phyloP scores from a whole-genome alignment of 1,284 basidiomycete genomes.

The Earliella scabrosa region DNA sequence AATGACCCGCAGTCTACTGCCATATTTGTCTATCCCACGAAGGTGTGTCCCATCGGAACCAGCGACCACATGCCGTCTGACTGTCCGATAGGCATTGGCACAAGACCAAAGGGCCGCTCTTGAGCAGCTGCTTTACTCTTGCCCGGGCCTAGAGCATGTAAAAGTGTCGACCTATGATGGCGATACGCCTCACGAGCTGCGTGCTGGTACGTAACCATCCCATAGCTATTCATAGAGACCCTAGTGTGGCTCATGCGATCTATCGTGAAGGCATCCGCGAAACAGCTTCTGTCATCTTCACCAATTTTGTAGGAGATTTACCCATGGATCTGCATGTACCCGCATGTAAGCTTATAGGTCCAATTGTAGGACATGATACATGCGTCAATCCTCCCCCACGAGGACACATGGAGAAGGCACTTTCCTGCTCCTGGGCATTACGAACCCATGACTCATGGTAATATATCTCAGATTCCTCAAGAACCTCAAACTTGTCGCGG shows the following conservation, averaged over 20 bases:
- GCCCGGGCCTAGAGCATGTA: conserved; percentile 65
- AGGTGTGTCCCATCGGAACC: conserved; percentile 47
- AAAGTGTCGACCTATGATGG: conserved; percentile 87
- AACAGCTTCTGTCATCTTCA: conserved; percentile 72
- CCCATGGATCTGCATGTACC: neutral
- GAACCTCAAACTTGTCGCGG: conserved; percentile 78
- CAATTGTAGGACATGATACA: conserved; percentile 83
- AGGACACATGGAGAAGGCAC: conserved; percentile 83
- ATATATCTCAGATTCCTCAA: conserved; percentile 62
- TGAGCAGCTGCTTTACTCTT: conserved; percentile 66
- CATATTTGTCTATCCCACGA: conserved; percentile 91
- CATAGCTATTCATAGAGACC: neutral
- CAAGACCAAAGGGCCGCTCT: conserved; percentile 84
- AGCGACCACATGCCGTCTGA: neutral
- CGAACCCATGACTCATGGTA: conserved; percentile 4
- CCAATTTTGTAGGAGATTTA: conserved; percentile 66
- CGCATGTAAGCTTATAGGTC: conserved; percentile 17
- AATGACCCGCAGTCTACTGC: conserved; percentile 67
- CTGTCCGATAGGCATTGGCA: conserved; percentile 69
- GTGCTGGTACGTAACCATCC: conserved; percentile 51
- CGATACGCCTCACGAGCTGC: conserved; percentile 76
- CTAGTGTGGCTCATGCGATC: neutral
- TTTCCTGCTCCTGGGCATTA: conserved; percentile 13
- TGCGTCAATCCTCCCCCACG: conserved; percentile 83
- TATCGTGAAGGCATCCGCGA: conserved; percentile 59